Percentiles rank a stretch among this genome's conserved stretches.
phyloP scores from a whole-genome alignment of 306 rosid genomes.

The Argentina anserina region DNA sequence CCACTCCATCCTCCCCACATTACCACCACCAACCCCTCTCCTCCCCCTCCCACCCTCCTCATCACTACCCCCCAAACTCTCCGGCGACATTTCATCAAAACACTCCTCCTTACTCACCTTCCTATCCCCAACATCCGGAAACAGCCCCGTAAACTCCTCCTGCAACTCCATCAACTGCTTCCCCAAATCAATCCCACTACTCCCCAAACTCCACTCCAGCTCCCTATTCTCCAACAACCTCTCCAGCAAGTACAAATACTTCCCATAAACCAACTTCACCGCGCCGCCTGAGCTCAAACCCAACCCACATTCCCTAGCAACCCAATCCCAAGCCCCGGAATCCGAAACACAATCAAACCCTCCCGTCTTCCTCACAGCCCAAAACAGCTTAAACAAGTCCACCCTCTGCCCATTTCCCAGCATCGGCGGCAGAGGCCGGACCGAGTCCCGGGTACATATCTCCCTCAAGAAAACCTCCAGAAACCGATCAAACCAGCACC shows the following conservation, averaged over 20 bases:
- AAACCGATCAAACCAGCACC: conserved; percentile 39
- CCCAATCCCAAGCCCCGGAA: conserved; percentile 51
- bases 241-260: conserved; percentile 56
- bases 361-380: conserved; percentile 70
- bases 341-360: conserved; percentile 50
- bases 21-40: conserved; percentile 12
- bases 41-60: conserved; percentile 22
- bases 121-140: conserved; percentile 16
- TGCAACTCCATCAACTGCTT: conserved; percentile 49
- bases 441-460: conserved; percentile 17
- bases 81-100: background rate
- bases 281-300: conserved; percentile 38
- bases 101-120: conserved; percentile 19
- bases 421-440: conserved; percentile 41
- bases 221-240: conserved; percentile 34
- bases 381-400: conserved; percentile 67
- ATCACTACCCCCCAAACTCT: conserved; percentile 25
- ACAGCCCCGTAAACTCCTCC: conserved; percentile 34
- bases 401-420: conserved; percentile 44
- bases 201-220: conserved; percentile 33
- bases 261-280: conserved; percentile 45
- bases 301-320: conserved; percentile 57
- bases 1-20: conserved; percentile 21
- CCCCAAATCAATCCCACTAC: conserved; percentile 32
- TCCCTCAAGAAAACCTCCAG: conserved; percentile 26